phyloP scores from a whole-genome alignment of 768 basidiomycete species.

The Kwoniella bestiolae region DNA sequence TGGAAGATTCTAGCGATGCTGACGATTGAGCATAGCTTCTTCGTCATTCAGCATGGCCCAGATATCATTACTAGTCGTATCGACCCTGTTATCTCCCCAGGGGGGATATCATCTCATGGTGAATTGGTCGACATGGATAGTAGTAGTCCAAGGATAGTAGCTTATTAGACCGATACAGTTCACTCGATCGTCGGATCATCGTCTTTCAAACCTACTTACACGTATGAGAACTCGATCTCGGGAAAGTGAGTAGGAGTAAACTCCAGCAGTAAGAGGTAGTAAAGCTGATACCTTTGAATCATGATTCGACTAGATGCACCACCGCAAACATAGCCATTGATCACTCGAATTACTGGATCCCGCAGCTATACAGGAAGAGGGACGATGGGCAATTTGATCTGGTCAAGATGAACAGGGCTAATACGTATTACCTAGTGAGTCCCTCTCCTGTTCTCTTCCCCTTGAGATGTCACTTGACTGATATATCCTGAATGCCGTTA shows the following conservation, averaged over 20 bases:
- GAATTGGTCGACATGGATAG: background rate
- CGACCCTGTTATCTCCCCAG: constrained; percentile 26
- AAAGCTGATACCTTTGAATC: constrained; percentile 45
- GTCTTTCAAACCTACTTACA: constrained; percentile 20
- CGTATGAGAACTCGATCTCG: constrained; percentile 18
- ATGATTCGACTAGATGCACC: constrained; percentile 52
- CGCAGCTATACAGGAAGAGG: constrained; percentile 50
- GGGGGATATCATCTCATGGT: constrained; percentile 23
- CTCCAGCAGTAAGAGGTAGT: constrained; percentile 37
- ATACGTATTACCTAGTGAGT: constrained; percentile 58
- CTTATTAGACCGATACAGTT: constrained; percentile 10
- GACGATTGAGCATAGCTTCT: constrained; percentile 11
- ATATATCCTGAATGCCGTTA: no score
- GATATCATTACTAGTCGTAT: constrained; percentile 21
- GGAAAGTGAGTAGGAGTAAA: constrained; percentile 1
- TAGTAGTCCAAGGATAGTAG: background rate
- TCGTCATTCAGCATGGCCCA: constrained; percentile 18
- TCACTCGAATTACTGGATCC: constrained; percentile 57
- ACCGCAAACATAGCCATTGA: constrained; percentile 56
- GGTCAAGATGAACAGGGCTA: constrained; percentile 32
- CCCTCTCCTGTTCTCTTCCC: no score
- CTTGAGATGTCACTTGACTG: no score
- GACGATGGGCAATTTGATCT: constrained; percentile 12
- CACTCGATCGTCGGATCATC: constrained; percentile 23
- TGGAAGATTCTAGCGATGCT: background rate